Conservation (phyloP, 164 flowering plant genomes). For the Annona cherimola region DNA sequence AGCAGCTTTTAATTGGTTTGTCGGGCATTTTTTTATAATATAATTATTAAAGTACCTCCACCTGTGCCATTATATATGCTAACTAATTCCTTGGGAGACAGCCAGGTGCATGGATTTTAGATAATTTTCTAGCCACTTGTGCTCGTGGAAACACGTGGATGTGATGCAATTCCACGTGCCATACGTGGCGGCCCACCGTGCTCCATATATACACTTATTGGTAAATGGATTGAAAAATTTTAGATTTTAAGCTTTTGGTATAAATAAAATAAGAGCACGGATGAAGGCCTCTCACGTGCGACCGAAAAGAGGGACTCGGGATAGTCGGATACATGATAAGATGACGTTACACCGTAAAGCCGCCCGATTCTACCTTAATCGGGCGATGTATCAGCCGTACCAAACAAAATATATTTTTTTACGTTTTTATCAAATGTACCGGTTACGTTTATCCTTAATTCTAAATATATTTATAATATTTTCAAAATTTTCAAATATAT, state of each 20-base stretch:
- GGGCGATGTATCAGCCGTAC: too few species aligned
- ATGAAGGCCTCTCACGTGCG: background rate
- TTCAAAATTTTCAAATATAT: too few species aligned
- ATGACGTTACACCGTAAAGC: too few species aligned
- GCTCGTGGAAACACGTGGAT: background rate
- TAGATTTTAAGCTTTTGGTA: too few species aligned
- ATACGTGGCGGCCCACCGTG: background rate
- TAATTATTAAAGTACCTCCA: background rate
- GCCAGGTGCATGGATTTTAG: background rate
- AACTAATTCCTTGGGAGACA: background rate
- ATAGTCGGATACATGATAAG: background rate
- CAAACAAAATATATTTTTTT: too few species aligned
- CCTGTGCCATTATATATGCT: background rate
- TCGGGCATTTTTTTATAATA: background rate
- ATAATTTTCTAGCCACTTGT: background rate
- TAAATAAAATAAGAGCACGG: background rate
- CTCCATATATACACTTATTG: too few species aligned
- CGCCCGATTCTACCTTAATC: too few species aligned
- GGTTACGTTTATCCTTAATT: too few species aligned
- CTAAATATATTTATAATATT: too few species aligned
- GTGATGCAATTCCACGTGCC: too few species aligned
- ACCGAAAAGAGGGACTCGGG: background rate
- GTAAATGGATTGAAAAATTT: too few species aligned
- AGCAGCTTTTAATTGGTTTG: background rate
- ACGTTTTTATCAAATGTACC: too few species aligned